Conservation (phyloP, 495 filamentous ascomycete species). For the Penicillium robsamsonii region DNA sequence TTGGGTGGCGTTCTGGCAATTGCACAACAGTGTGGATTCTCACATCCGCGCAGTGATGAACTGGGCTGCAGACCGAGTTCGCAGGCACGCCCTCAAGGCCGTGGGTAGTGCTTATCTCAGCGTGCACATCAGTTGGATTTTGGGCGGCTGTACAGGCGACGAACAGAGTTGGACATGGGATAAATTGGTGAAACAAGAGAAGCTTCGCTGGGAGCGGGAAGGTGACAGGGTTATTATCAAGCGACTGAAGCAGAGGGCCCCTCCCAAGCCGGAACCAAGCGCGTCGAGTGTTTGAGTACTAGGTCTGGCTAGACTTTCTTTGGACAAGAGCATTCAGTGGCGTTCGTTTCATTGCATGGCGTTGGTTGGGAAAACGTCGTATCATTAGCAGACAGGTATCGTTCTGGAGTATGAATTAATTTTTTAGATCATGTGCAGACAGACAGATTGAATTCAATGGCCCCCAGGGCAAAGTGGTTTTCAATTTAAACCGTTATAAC, state of each 20-base stretch:
- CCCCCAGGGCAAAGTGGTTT: constrained; percentile 11
- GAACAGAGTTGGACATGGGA: constrained; percentile 72
- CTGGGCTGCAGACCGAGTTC: constrained; percentile 68
- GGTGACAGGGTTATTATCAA: constrained; percentile 69
- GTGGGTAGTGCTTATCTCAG: constrained; percentile 78
- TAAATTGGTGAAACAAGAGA: constrained; percentile 58
- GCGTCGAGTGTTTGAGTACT: constrained; percentile 18
- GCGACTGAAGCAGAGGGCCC: constrained; percentile 44
- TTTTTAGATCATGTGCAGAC: constrained; percentile 15
- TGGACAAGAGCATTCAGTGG: constrained; percentile 16
- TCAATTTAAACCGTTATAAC: constrained; percentile 46
- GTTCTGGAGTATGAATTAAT: constrained; percentile 9
- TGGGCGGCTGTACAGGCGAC: constrained; percentile 49
- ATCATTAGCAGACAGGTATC: constrained; percentile 19
- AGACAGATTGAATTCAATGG: constrained; percentile 18
- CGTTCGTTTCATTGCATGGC: constrained; percentile 10
- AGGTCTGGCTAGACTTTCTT: not conserved
- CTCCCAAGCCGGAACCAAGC: constrained; percentile 21
- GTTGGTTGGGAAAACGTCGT: constrained; percentile 15
- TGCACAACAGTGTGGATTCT: constrained; percentile 69
- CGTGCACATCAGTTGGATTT: constrained; percentile 55
- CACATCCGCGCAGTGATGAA: constrained; percentile 75
- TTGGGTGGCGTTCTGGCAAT: constrained; percentile 73
- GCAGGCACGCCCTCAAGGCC: constrained; percentile 73
- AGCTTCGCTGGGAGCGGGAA: constrained; percentile 78